Conservation (phyloP, 495 filamentous ascomycete genomes). For the Aspergillus haitiensis region DNA sequence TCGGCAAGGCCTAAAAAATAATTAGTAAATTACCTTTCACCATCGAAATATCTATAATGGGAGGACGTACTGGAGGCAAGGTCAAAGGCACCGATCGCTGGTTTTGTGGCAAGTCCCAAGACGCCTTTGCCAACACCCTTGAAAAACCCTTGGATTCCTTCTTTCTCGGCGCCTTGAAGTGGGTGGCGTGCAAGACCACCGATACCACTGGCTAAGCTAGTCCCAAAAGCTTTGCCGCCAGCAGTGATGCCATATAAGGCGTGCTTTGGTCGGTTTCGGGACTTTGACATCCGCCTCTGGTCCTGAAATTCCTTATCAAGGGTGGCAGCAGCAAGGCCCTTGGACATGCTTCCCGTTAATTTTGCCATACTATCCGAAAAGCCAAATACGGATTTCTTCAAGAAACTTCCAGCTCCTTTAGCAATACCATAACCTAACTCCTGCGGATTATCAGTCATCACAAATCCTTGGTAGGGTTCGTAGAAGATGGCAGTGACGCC, state of each 20-base stretch:
- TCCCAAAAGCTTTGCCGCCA: slow-evolving; percentile 92
- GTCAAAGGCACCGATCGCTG: slow-evolving; percentile 94
- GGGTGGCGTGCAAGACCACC: slow-evolving; percentile 91
- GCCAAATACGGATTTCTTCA: slow-evolving; percentile 97
- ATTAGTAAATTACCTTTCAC: slow-evolving; percentile 26
- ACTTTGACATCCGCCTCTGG: slow-evolving; percentile 86
- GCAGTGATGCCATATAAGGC: slow-evolving; percentile 94
- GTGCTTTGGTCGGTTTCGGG: slow-evolving; percentile 93
- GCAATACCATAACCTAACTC: slow-evolving; percentile 93
- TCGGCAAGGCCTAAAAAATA: slow-evolving; percentile 69
- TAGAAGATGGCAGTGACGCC: slow-evolving; percentile 98
- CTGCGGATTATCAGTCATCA: slow-evolving; percentile 92
- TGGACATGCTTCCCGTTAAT: slow-evolving; percentile 93
- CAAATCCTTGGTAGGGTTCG: slow-evolving; percentile 95
- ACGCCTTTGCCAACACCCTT: slow-evolving; percentile 97
- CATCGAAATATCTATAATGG: background rate
- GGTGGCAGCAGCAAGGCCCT: slow-evolving; percentile 90
- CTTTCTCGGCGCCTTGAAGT: slow-evolving; percentile 92
- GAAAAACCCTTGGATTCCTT: slow-evolving; percentile 89
- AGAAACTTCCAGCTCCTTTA: slow-evolving; percentile 93
- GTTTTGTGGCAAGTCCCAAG: slow-evolving; percentile 89
- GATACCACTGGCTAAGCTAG: slow-evolving; percentile 86
- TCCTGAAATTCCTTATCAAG: slow-evolving; percentile 99
- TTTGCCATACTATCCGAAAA: slow-evolving; percentile 96
- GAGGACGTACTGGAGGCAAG: slow-evolving; percentile 71